Conservation (phyloP, 352 stramenopile species). For the Phytophthora pisi region DNA sequence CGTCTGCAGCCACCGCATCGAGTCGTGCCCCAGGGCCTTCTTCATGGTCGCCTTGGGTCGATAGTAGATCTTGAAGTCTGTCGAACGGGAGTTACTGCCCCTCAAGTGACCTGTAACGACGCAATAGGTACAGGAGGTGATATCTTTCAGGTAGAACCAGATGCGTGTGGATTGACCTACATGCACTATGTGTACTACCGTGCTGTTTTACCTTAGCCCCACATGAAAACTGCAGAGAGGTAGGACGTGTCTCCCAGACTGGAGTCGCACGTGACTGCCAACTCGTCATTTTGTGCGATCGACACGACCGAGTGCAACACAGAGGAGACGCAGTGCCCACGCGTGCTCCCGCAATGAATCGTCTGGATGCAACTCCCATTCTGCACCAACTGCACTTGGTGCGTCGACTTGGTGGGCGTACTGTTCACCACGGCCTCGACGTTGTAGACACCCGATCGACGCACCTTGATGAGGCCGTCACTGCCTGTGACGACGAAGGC, state of each 20-base stretch:
- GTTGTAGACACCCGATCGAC: neutral
- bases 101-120: neutral
- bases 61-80: neutral
- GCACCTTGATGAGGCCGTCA: neutral
- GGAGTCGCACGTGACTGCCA: neutral
- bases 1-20: conserved; percentile 25
- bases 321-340: neutral
- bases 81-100: neutral
- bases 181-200: neutral
- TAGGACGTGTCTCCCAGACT: neutral
- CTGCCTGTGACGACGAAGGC: neutral
- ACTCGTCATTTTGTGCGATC: neutral
- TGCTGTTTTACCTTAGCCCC: neutral
- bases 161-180: neutral
- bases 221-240: neutral
- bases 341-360: neutral
- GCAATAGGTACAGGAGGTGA: neutral
- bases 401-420: neutral
- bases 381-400: neutral
- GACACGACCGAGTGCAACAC: neutral
- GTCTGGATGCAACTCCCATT: neutral
- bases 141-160: neutral
- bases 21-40: conserved; percentile 11
- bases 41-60: conserved; percentile 9
- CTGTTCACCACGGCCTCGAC: neutral